Conservation (phyloP, 164 flowering plant genomes). For the Houttuynia cordata region DNA sequence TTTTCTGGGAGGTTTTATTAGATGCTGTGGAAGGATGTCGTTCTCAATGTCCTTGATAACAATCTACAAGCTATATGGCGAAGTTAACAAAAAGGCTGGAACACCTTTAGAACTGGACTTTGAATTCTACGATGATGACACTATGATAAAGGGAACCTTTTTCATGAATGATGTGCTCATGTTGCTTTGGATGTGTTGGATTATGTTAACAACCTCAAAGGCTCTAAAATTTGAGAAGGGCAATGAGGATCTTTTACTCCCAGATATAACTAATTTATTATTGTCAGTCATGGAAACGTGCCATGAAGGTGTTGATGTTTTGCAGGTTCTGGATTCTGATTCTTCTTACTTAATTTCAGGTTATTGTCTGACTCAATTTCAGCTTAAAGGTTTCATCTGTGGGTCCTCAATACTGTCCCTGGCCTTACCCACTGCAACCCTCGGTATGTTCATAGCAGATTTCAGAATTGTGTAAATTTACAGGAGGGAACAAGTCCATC, state of each 20-base stretch:
- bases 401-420: constrained; percentile 63
- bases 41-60: constrained; percentile 33
- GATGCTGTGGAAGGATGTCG: constrained; percentile 55
- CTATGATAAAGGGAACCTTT: constrained; percentile 27
- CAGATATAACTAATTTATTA: constrained; percentile 50
- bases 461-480: constrained; percentile 17
- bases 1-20: constrained; percentile 61
- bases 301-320: constrained; percentile 27
- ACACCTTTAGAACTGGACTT: constrained; percentile 14
- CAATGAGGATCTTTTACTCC: constrained; percentile 23
- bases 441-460: constrained; percentile 47
- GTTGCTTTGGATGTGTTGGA: constrained; percentile 70
- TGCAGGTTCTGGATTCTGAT: constrained; percentile 33
- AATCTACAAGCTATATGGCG: constrained; percentile 45
- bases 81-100: constrained; percentile 33
- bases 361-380: constrained; percentile 51
- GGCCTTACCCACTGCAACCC: constrained; percentile 44
- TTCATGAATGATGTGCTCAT: constrained; percentile 35
- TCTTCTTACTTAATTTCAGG: constrained; percentile 24
- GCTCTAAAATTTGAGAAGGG: constrained; percentile 6
- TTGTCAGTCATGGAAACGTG: constrained; percentile 54
- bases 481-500: constrained; percentile 39
- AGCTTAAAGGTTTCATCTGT: constrained; percentile 48
- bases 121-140: constrained; percentile 14
- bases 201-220: constrained; percentile 33